These are phyloP conservation scores for Xylaria grammica DNA, from an alignment of 495 filamentous ascomycete species.

Conservation along the genomic window DNA sequence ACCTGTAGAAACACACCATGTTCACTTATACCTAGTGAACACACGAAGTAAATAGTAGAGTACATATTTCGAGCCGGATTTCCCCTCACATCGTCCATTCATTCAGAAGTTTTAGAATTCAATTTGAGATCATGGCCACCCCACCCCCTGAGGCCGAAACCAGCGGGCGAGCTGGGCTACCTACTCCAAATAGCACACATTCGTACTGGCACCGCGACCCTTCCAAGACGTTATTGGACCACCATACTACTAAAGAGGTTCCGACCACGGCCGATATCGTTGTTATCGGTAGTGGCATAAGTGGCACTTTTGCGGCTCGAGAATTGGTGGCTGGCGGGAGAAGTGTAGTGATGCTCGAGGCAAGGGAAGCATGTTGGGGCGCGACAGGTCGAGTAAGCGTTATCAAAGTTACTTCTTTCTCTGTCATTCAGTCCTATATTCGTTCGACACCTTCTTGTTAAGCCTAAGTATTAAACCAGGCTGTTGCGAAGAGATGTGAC, in stretches of 20 bases:
- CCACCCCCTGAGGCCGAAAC: neutral
- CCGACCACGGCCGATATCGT: slow-evolving; percentile 66
- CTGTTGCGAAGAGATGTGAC: neutral
- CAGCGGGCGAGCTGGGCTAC: slow-evolving; percentile 39
- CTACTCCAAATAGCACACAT: slow-evolving; percentile 59
- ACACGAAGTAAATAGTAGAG: neutral
- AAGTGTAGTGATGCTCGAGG: slow-evolving; percentile 74
- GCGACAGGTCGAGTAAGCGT: slow-evolving; percentile 74
- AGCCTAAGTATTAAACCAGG: neutral
- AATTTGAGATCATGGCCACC: neutral
- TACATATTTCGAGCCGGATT: neutral
- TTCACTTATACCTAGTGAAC: neutral
- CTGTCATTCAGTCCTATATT: neutral
- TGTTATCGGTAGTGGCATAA: slow-evolving; percentile 76
- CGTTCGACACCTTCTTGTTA: neutral
- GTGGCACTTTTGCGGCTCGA: slow-evolving; percentile 66
- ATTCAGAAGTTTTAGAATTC: neutral
- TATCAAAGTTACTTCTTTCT: slow-evolving; percentile 40
- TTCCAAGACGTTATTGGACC: slow-evolving; percentile 60
- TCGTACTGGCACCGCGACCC: slow-evolving; percentile 77
- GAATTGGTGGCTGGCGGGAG: slow-evolving; percentile 47
- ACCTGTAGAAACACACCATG: neutral
- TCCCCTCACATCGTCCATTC: neutral
- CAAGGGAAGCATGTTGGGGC: slow-evolving; percentile 75
- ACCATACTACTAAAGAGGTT: slow-evolving; percentile 64